These are phyloP conservation scores for Coccinonectria pachysandricola DNA, from an alignment of 2,329 filamentous ascomycete genomes.

Conservation along the genomic window DNA sequence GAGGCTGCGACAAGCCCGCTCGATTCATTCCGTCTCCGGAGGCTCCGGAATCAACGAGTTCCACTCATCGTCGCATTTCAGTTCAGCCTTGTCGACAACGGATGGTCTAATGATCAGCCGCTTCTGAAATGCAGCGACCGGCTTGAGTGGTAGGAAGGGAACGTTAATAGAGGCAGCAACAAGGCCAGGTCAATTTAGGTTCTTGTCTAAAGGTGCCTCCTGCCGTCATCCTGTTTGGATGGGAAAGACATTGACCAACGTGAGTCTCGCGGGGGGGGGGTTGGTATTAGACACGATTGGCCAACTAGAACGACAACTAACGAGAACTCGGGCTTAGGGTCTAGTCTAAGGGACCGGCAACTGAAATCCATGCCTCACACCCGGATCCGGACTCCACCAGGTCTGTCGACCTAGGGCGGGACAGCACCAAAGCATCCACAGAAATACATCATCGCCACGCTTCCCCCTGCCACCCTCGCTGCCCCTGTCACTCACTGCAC, in stretches of 20 bases:
- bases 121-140: too few species aligned
- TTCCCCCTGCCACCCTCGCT: slow-evolving; percentile 18
- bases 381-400: slow-evolving; percentile 27
- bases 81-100: too few species aligned
- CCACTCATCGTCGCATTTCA: too few species aligned
- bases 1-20: too few species aligned
- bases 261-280: slow-evolving; percentile 14
- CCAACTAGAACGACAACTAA: slow-evolving; percentile 17
- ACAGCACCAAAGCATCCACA: slow-evolving; percentile 24
- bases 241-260: slow-evolving; percentile 8
- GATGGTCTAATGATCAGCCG: too few species aligned
- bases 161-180: too few species aligned
- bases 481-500: slow-evolving; percentile 16
- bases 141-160: too few species aligned
- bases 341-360: slow-evolving; percentile 12
- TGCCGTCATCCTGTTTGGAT: background rate
- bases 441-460: slow-evolving; percentile 24
- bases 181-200: background rate
- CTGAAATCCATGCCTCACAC: slow-evolving; percentile 20
- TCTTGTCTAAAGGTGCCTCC: background rate
- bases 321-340: slow-evolving; percentile 15
- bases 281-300: slow-evolving; percentile 17
- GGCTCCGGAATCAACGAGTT: too few species aligned
- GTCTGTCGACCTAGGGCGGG: slow-evolving; percentile 21
- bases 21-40: too few species aligned